A percentile compares a stretch with the other conserved stretches of the same genome.
These are phyloP conservation scores for Chenopodium berlandieri DNA, from an alignment of 148 eudicot species.

Conservation along the genomic window DNA sequence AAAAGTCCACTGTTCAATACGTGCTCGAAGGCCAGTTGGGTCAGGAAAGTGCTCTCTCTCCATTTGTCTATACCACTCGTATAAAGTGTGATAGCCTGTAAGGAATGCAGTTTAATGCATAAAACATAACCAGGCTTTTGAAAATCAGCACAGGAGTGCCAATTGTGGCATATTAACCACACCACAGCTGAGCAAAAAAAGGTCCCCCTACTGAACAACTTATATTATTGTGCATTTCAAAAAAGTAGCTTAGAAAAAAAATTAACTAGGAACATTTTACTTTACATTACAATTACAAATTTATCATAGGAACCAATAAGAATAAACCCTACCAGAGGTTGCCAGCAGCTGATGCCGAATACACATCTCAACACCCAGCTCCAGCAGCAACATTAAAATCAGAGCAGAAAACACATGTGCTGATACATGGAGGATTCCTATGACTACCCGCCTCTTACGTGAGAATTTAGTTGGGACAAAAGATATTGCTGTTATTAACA, in stretches of 20 bases:
- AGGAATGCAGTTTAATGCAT: conserved; percentile 5
- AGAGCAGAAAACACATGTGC: conserved; percentile 91
- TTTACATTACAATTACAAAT: background rate
- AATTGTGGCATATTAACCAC: background rate
- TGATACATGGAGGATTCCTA: conserved; percentile 83
- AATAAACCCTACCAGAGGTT: conserved; percentile 62
- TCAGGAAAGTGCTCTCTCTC: conserved; percentile 98
- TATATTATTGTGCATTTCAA: background rate
- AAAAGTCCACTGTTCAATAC: conserved; percentile 94
- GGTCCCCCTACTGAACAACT: background rate
- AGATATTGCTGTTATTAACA: conserved; percentile 65
- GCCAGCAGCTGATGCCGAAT: conserved; percentile 82
- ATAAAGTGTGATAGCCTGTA: conserved; percentile 94
- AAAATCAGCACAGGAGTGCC: background rate
- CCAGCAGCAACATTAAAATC: conserved; percentile 86
- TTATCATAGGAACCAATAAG: background rate
- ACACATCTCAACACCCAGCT: conserved; percentile 92
- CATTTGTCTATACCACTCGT: conserved; percentile 90
- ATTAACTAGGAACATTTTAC: background rate
- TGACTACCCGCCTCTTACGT: conserved; percentile 64
- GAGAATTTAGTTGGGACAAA: conserved; percentile 88
- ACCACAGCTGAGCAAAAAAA: background rate
- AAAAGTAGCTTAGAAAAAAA: background rate
- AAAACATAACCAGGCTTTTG: background rate
- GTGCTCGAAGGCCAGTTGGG: conserved; percentile 92